A percentile compares a stretch with the other conserved stretches of the same genome.
phyloP scores from a whole-genome alignment of 345 rosid genomes.

The Leavenworthia alabamica region DNA sequence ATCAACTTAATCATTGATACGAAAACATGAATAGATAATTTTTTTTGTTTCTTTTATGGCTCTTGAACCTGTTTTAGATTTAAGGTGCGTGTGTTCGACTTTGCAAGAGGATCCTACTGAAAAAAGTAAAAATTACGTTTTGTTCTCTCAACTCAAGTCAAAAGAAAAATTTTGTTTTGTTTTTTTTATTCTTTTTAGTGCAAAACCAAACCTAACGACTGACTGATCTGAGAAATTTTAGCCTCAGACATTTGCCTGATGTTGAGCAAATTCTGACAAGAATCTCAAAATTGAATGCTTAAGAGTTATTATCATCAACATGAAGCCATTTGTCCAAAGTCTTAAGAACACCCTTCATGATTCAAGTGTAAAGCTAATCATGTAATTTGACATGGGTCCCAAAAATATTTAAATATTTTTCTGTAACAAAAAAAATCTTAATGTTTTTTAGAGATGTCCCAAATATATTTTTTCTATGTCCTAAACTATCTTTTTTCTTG shows the following conservation, averaged over 20 bases:
- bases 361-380: slow-evolving; percentile 61
- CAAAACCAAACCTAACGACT: slow-evolving; percentile 15
- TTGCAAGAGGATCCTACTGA: slow-evolving; percentile 16
- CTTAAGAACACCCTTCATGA: slow-evolving; percentile 70
- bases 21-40: too few relatives aligned
- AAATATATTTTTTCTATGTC: too few relatives aligned
- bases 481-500: too few relatives aligned
- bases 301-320: slow-evolving; percentile 39
- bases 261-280: slow-evolving; percentile 65
- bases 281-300: slow-evolving; percentile 79
- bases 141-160: slow-evolving; percentile 7
- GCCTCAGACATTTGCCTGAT: slow-evolving; percentile 59
- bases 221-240: slow-evolving; percentile 14
- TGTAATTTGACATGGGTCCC: too few relatives aligned
- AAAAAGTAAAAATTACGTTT: background rate
- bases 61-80: background rate
- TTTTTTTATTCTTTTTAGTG: slow-evolving; percentile 16
- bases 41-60: too few relatives aligned
- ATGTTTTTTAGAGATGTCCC: too few relatives aligned
- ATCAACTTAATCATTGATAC: too few relatives aligned
- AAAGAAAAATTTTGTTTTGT: background rate
- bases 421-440: too few relatives aligned
- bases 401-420: too few relatives aligned
- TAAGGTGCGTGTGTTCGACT: slow-evolving; percentile 13
- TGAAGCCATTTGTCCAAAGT: slow-evolving; percentile 37